Percentiles rank a stretch among this genome's conserved stretches.
These are phyloP conservation scores for Hydnomerulius pinastri DNA, from an alignment of 768 basidiomycete species.

Conservation along the genomic window DNA sequence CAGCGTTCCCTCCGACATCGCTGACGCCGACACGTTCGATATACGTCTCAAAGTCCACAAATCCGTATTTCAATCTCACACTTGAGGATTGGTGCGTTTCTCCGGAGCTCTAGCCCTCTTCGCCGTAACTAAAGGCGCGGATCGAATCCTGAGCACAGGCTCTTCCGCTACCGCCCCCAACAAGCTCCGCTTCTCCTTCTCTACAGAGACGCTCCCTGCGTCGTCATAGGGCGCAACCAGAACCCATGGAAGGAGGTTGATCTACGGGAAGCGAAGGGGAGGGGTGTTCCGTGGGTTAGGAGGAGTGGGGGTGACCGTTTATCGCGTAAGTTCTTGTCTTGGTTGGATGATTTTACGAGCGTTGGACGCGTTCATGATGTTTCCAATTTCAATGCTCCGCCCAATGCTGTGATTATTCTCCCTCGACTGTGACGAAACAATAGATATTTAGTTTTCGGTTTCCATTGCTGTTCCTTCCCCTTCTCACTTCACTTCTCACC, in stretches of 20 bases:
- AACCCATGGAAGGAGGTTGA: slow-evolving; percentile 99
- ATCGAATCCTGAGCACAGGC: too few relatives aligned
- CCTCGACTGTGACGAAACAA: too few relatives aligned
- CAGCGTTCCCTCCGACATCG: slow-evolving; percentile 14
- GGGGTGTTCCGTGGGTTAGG: slow-evolving; percentile 74
- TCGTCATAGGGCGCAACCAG: slow-evolving; percentile 94
- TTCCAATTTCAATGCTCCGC: too few relatives aligned
- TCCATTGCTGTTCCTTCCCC: too few relatives aligned
- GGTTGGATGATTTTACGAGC: too few relatives aligned
- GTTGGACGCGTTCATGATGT: too few relatives aligned
- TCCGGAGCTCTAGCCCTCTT: neutral
- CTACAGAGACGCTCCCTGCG: slow-evolving; percentile 86
- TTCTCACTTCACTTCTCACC: neutral
- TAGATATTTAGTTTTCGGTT: too few relatives aligned
- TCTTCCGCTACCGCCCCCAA: slow-evolving; percentile 76
- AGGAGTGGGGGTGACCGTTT: slow-evolving; percentile 96
- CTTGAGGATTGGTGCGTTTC: slow-evolving; percentile 82
- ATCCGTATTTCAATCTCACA: slow-evolving; percentile 89
- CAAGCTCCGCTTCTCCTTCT: slow-evolving; percentile 76
- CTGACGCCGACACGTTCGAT: slow-evolving; percentile 49
- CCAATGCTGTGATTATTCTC: too few relatives aligned
- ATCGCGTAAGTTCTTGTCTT: slow-evolving; percentile 65
- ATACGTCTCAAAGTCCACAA: slow-evolving; percentile 72
- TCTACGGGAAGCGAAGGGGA: slow-evolving; percentile 51
- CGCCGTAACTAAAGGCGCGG: slow-evolving; percentile 30